Percentiles rank a stretch among this genome's conserved stretches.
These are phyloP conservation scores for Capronia americana DNA, from an alignment of 2,329 filamentous ascomycete species.

Conservation along the genomic window DNA sequence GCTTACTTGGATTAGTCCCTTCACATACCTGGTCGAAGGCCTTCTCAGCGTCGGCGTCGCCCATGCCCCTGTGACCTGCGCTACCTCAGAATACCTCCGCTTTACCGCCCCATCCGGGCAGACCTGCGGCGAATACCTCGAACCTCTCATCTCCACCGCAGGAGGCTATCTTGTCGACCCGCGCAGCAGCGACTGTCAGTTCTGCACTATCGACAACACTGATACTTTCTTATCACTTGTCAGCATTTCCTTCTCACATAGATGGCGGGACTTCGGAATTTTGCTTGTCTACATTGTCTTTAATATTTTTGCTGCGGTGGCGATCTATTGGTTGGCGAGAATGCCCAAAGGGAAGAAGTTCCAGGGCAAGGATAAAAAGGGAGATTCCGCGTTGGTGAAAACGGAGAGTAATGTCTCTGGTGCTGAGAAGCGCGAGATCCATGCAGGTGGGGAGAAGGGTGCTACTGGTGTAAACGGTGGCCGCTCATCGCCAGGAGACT, in stretches of 20 bases:
- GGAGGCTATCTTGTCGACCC: conserved; percentile 62
- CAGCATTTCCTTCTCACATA: conserved; percentile 51
- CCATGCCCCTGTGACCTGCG: conserved; percentile 69
- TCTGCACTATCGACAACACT: conserved; percentile 45
- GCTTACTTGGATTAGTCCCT: conserved; percentile 56
- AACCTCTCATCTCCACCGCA: conserved; percentile 52
- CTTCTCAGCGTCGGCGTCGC: conserved; percentile 74
- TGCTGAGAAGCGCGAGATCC: background rate
- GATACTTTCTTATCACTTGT: conserved; percentile 60
- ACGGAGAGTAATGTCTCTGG: conserved; percentile 18
- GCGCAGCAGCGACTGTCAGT: conserved; percentile 61
- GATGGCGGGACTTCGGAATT: conserved; percentile 64
- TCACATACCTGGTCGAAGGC: conserved; percentile 80
- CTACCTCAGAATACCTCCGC: conserved; percentile 69
- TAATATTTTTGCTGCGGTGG: conserved; percentile 57
- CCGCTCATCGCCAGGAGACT: background rate
- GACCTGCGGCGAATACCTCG: conserved; percentile 68
- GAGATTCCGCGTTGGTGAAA: conserved; percentile 17
- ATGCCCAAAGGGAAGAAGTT: conserved; percentile 54
- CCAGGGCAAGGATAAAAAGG: conserved; percentile 51
- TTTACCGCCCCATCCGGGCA: conserved; percentile 65
- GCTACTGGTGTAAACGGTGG: conserved; percentile 2
- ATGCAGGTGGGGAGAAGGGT: conserved; percentile 3
- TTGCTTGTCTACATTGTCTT: conserved; percentile 61
- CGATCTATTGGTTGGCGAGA: conserved; percentile 61